Base-by-base conservation (phyloP, 345 rosid genomes). In the Hibiscus trionum region DNA sequence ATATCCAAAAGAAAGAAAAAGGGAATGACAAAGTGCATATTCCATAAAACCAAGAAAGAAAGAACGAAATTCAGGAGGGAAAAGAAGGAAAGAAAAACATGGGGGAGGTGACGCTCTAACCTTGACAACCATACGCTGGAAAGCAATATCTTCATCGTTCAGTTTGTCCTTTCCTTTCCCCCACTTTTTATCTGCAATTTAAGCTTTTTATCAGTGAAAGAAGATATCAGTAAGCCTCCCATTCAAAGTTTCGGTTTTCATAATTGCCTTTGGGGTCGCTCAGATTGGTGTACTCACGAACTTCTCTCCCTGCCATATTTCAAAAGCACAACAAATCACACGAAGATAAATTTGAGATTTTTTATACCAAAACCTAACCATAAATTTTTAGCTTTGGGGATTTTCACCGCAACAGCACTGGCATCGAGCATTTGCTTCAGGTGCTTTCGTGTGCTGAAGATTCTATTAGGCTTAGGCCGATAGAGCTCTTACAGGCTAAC, bases 41-140 rank as follows among this genome's bases (percentile, higher is more conserved):
- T 33, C 35, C 35, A 33, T 33, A 33, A 33, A 31, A 31, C 35
- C 35, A 31, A 4, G 35, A 31, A 31, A 31, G 5, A 31, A 31
- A 31, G 42, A 29, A 59, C 5, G 0, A 60, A 14, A 60, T 60
- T 29, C 7, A 12, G 31, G 31, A 58, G 15, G 0, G 8, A 24
- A 59, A 33, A 35, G 11, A 2, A 49, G 15, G 6, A 64, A 21
- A 52, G 11, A 2, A 9, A 37, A 37, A 37, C 44, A 37, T 37
- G 44, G 44, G 82, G 87, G 82, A 87, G 92, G 81, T 83, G 91
- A 87, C 72, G 83, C 61, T 75, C 98, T 90, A 94, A 95, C 99
- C 99, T 95, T 95, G 75, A 97, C 93, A 75, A 95, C 97, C 99
- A 95, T 95, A 27, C 99, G 97, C 83, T 90, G 97, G 73, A 95